phyloP scores from a whole-genome alignment of 1,139 yeast genomes.

The Candida tropicalis region DNA sequence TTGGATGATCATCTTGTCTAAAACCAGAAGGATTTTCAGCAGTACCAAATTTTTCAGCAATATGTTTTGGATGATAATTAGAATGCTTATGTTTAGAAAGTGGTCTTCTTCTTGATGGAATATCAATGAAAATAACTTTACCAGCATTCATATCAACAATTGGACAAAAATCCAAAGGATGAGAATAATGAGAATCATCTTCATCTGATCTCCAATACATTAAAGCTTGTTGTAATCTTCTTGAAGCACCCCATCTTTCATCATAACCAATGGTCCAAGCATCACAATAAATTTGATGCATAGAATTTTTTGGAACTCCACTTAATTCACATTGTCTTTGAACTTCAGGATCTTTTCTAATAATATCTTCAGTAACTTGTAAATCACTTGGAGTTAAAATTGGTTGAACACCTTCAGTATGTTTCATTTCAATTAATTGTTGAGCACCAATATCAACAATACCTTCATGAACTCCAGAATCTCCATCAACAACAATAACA shows the following conservation, averaged over 20 bases:
- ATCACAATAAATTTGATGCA: slow-evolving; percentile 77
- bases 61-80: slow-evolving; percentile 66
- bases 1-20: slow-evolving; percentile 61
- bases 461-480: slow-evolving; percentile 69
- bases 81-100: slow-evolving; percentile 68
- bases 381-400: slow-evolving; percentile 73
- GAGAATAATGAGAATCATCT: slow-evolving; percentile 82
- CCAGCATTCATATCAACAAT: slow-evolving; percentile 72
- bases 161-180: slow-evolving; percentile 82
- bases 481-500: slow-evolving; percentile 62
- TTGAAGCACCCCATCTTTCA: slow-evolving; percentile 78
- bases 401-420: slow-evolving; percentile 67
- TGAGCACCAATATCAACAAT: slow-evolving; percentile 57
- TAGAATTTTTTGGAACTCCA: slow-evolving; percentile 65
- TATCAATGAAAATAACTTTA: slow-evolving; percentile 72
- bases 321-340: slow-evolving; percentile 72
- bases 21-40: slow-evolving; percentile 52
- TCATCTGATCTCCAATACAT: slow-evolving; percentile 78
- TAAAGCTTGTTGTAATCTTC: slow-evolving; percentile 79
- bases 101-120: slow-evolving; percentile 74
- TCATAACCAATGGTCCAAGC: slow-evolving; percentile 88
- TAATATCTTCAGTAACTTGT: slow-evolving; percentile 60
- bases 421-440: slow-evolving; percentile 48
- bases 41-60: slow-evolving; percentile 60
- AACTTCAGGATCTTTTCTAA: slow-evolving; percentile 69